A percentile compares a stretch with the other conserved stretches of the same genome.
These are phyloP conservation scores for Nakazawaea holstii DNA, from an alignment of 805 yeast species.

Conservation along the genomic window DNA sequence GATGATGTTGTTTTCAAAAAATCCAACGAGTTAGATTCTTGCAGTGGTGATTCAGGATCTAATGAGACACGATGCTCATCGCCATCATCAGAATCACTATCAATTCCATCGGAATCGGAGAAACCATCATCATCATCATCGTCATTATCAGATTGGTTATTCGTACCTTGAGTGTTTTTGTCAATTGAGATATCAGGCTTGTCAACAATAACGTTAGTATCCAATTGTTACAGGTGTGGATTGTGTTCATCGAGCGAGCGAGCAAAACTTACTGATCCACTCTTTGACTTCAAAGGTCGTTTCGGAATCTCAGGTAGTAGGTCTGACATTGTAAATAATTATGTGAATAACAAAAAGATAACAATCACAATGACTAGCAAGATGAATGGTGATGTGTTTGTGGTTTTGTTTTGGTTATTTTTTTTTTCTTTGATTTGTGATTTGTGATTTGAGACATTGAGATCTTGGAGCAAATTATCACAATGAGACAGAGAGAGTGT, in stretches of 20 bases:
- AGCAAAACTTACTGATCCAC: background rate
- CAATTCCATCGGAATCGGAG: background rate
- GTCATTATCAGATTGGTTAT: too few relatives aligned
- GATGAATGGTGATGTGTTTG: too few relatives aligned
- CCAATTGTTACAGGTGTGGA: background rate
- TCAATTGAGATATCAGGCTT: background rate
- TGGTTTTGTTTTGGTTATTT: background rate
- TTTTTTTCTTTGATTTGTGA: too few relatives aligned
- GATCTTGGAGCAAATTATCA: too few relatives aligned
- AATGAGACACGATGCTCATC: background rate
- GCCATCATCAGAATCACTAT: background rate
- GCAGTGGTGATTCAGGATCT: background rate
- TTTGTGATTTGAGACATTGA: too few relatives aligned
- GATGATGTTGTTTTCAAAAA: background rate
- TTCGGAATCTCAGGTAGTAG: background rate
- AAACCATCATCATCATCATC: conserved; percentile 4
- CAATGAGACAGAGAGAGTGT: too few relatives aligned
- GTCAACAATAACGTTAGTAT: too few relatives aligned
- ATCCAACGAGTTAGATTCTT: background rate
- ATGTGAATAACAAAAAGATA: too few relatives aligned
- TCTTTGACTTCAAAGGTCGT: background rate
- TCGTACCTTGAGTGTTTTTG: background rate
- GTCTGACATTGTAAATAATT: background rate
- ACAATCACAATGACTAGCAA: too few relatives aligned
- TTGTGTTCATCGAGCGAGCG: background rate